Percentiles rank a stretch among this genome's conserved stretches.
Evolutionary conservation across 2,329 filamentous ascomycete species (phyloP).

Genomic region (Moelleriella libera): DNA sequence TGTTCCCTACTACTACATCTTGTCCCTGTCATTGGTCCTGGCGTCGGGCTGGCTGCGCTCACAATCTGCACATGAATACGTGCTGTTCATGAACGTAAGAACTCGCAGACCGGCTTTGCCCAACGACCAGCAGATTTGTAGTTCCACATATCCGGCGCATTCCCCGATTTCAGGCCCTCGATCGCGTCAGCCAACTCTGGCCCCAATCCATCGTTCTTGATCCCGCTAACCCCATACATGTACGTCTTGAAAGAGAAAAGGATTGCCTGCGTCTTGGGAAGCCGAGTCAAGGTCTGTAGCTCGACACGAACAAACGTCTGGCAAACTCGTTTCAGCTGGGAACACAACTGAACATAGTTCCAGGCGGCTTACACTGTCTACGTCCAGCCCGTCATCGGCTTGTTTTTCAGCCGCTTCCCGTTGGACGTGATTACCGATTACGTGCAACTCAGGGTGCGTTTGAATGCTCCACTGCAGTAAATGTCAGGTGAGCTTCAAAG

Average conservation of each 20-base stretch:
- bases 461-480: constrained; percentile 31
- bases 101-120: constrained; percentile 31
- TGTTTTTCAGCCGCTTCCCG: constrained; percentile 15
- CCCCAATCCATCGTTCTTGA: constrained; percentile 34
- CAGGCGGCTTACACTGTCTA: constrained; percentile 16
- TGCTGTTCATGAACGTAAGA: constrained; percentile 21
- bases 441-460: constrained; percentile 26
- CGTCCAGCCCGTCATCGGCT: constrained; percentile 22
- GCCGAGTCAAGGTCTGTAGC: constrained; percentile 34
- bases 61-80: background rate
- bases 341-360: background rate
- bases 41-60: too few species aligned
- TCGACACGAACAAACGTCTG: constrained; percentile 30
- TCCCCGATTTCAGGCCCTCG: constrained; percentile 34
- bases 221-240: constrained; percentile 29
- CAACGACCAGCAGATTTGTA: constrained; percentile 36
- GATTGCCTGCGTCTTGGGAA: constrained; percentile 30
- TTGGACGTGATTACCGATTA: constrained; percentile 21
- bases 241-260: constrained; percentile 45
- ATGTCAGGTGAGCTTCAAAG: background rate
- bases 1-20: too few species aligned
- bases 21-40: too few species aligned
- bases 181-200: constrained; percentile 33
- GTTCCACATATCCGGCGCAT: constrained; percentile 37
- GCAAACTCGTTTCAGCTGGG: background rate